These are phyloP conservation scores for Akebia trifoliata DNA, from an alignment of 164 flowering plant genomes.

Conservation along the genomic window DNA sequence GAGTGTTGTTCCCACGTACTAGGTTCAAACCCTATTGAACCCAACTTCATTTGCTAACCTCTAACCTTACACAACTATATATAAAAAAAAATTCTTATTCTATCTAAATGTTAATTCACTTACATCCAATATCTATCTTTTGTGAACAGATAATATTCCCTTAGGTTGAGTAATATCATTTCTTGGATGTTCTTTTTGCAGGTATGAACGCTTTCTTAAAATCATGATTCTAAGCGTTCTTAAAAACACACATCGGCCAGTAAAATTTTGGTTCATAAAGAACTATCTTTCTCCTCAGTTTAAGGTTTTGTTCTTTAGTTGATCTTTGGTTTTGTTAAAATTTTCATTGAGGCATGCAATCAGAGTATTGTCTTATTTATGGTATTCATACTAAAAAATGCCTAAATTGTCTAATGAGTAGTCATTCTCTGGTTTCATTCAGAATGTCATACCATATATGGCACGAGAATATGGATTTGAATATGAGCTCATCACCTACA, in stretches of 20 bases:
- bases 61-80: no score
- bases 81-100: not conserved
- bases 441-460: conserved; percentile 98
- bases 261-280: conserved; percentile 99
- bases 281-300: conserved; percentile 97
- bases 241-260: conserved; percentile 83
- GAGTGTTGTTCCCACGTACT: no score
- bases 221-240: conserved; percentile 96
- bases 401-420: not conserved
- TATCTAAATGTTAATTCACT: no score
- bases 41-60: no score
- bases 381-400: not conserved
- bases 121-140: no score
- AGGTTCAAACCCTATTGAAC: no score
- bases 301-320: conserved; percentile 51
- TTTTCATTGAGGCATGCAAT: not conserved
- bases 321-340: not conserved
- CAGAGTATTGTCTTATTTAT: not conserved
- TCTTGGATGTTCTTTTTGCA: conserved; percentile 30
- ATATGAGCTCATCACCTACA: conserved; percentile 88
- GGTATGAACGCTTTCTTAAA: conserved; percentile 94
- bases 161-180: no score
- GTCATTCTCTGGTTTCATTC: conserved; percentile 14
- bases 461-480: conserved; percentile 90
- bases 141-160: no score